Conservation (phyloP, 345 rosid genomes). For the Carallia brachiata region DNA sequence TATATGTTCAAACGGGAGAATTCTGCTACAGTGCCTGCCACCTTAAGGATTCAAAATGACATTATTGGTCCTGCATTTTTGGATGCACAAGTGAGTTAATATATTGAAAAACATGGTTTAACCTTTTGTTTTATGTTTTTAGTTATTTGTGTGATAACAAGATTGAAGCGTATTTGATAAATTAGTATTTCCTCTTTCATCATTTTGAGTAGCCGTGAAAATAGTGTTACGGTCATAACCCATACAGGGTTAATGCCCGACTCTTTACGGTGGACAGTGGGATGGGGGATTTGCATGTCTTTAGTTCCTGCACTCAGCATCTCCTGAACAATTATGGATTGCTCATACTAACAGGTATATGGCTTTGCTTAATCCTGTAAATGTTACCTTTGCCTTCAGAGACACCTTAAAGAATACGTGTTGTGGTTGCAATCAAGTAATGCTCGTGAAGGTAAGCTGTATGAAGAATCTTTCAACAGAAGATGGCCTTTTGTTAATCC, state of each 20-base stretch:
- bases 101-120: constrained; percentile 7
- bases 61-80: constrained; percentile 73
- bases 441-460: constrained; percentile 55
- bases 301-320: constrained; percentile 5
- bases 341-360: neutral
- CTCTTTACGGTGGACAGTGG: neutral
- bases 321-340: neutral
- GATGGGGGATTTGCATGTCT: neutral
- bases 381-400: constrained; percentile 41
- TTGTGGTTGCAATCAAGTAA: constrained; percentile 71
- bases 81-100: constrained; percentile 63
- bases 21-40: constrained; percentile 46
- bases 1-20: constrained; percentile 60
- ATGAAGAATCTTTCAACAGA: constrained; percentile 67
- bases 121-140: neutral
- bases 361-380: neutral
- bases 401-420: constrained; percentile 61
- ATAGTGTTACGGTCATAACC: neutral
- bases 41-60: constrained; percentile 61
- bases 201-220: constrained; percentile 5
- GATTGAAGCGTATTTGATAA: neutral
- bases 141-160: neutral
- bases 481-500: constrained; percentile 62
- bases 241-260: neutral
- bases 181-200: constrained; percentile 1